Percentiles rank a stretch among this genome's conserved stretches.
Evolutionary conservation across 768 basidiomycete genomes (phyloP).

Genomic region (Trametes elegans): DNA sequence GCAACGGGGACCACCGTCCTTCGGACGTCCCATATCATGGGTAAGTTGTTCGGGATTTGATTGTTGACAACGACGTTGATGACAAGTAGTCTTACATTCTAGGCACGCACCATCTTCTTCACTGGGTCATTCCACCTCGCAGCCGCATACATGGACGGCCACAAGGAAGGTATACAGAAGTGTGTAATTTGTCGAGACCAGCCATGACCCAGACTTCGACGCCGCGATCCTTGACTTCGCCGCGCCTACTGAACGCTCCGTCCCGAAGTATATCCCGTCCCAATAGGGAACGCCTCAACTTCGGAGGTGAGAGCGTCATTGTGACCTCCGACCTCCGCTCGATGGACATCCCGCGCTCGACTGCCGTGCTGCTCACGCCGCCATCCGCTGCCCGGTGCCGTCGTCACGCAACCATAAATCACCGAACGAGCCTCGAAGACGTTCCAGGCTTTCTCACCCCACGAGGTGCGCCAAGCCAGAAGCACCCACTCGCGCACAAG

Average conservation of each 20-base stretch:
- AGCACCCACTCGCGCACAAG: not conserved
- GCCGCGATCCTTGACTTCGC: not conserved
- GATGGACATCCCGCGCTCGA: not conserved
- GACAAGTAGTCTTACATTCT: too few species aligned
- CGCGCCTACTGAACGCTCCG: not conserved
- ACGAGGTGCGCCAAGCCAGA: constrained; percentile 5
- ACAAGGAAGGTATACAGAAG: too few species aligned
- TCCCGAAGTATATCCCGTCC: constrained; percentile 13
- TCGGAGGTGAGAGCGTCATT: constrained; percentile 8
- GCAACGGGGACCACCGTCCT: too few species aligned
- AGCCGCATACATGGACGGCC: too few species aligned
- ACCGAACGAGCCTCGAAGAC: not conserved
- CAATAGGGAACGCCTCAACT: constrained; percentile 14
- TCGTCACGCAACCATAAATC: constrained; percentile 13
- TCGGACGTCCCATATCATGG: too few species aligned
- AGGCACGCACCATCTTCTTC: too few species aligned
- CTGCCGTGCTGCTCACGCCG: not conserved
- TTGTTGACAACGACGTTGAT: too few species aligned
- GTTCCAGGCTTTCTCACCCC: not conserved
- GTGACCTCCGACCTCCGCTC: not conserved
- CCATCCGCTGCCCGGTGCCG: not conserved
- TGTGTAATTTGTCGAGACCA: too few species aligned
- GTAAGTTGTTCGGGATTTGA: too few species aligned
- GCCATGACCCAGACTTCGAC: not conserved
- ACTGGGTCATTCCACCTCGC: too few species aligned